These are phyloP conservation scores for Termitomyces sp. DNA, from an alignment of 768 basidiomycete genomes.

Conservation along the genomic window DNA sequence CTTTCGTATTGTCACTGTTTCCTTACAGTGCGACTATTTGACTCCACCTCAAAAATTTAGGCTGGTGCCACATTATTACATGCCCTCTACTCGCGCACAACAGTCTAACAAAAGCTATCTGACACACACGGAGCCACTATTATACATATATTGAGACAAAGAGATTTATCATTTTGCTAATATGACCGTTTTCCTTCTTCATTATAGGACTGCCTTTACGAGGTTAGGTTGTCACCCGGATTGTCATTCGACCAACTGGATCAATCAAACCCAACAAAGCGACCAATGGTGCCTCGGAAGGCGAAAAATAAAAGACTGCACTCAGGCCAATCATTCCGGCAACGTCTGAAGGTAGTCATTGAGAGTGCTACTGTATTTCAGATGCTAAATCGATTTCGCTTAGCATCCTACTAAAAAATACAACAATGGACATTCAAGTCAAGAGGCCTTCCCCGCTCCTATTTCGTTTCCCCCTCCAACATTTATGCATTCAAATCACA, in stretches of 20 bases:
- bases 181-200: background rate
- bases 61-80: background rate
- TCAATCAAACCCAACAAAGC: too few species aligned
- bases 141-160: background rate
- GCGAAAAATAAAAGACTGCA: background rate
- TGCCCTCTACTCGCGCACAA: background rate
- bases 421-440: background rate
- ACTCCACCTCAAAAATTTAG: background rate
- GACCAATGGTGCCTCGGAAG: background rate
- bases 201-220: background rate
- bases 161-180: background rate
- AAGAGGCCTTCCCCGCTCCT: background rate
- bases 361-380: background rate
- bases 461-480: background rate
- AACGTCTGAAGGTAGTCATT: background rate
- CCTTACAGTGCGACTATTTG: background rate
- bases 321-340: background rate
- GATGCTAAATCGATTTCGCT: background rate
- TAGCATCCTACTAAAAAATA: background rate
- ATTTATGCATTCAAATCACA: slow-evolving; percentile 14
- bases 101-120: background rate
- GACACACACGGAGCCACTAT: background rate
- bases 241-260: background rate
- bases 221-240: too few species aligned
- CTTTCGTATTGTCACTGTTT: background rate